Conservation (phyloP, 148 eudicot genomes). For the Rhododendron simsii region DNA sequence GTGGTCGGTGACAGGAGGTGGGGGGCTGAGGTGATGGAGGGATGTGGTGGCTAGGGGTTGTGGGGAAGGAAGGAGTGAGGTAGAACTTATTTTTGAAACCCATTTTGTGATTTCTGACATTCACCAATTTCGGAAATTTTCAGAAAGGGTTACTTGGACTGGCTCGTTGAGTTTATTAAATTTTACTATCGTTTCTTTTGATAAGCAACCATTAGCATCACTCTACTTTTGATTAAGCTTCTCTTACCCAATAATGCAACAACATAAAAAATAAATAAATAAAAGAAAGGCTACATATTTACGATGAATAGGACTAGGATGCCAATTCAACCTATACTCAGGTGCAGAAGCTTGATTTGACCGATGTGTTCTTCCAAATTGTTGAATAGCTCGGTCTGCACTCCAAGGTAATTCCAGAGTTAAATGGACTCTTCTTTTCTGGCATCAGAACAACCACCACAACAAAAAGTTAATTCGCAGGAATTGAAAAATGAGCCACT, state of each 20-base stretch:
- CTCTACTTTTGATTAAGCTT: background rate
- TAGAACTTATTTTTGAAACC: background rate
- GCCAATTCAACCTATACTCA: slow-evolving; percentile 63
- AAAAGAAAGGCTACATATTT: background rate
- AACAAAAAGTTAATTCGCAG: slow-evolving; percentile 1
- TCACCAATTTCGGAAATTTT: background rate
- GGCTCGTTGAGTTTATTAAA: background rate
- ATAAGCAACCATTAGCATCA: background rate
- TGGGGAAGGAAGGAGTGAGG: background rate
- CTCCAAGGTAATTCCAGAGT: slow-evolving; percentile 99
- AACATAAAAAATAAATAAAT: background rate
- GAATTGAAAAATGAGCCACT: background rate
- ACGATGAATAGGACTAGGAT: slow-evolving; percentile 1
- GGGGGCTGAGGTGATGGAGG: background rate
- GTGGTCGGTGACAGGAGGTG: background rate
- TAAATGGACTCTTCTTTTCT: slow-evolving; percentile 95
- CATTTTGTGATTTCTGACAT: background rate
- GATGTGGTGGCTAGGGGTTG: background rate
- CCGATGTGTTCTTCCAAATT: slow-evolving; percentile 96
- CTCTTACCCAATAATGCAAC: background rate
- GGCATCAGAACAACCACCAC: slow-evolving; percentile 11
- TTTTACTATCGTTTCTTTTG: background rate
- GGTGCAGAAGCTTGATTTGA: slow-evolving; percentile 99
- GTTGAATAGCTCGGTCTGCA: slow-evolving; percentile 99
- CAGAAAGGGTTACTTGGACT: background rate